phyloP scores from a whole-genome alignment of 306 rosid genomes.

The Acacia confusa region DNA sequence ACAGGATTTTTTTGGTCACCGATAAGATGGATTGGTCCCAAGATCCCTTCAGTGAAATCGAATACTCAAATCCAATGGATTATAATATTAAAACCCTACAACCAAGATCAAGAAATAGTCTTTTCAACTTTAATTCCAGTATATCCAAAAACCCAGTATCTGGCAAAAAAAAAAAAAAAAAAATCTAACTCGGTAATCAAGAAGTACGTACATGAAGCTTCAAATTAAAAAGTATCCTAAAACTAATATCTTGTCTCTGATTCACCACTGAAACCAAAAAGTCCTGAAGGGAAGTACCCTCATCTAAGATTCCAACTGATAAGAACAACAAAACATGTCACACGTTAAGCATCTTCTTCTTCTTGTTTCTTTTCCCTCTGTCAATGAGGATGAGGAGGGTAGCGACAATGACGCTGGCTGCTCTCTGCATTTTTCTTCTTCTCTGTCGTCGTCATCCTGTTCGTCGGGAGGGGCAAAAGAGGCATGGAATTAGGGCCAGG shows the following conservation, averaged over 20 bases:
- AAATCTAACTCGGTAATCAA: background rate
- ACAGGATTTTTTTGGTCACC: background rate
- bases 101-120: too few species aligned
- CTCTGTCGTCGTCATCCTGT: background rate
- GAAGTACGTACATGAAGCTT: background rate
- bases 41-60: background rate
- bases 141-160: background rate
- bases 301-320: background rate
- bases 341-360: background rate
- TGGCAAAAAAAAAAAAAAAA: too few species aligned
- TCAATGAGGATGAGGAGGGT: slow-evolving; percentile 14
- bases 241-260: too few species aligned
- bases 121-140: background rate
- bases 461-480: slow-evolving; percentile 47
- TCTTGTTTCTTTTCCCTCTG: slow-evolving; percentile 27
- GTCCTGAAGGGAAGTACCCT: background rate
- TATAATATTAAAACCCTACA: background rate
- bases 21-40: slow-evolving; percentile 9
- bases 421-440: background rate
- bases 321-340: background rate
- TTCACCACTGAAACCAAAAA: background rate
- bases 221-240: too few species aligned
- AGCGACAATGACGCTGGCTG: background rate
- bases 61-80: background rate
- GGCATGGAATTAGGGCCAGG: slow-evolving; percentile 86